Conservation (phyloP, 1,284 basidiomycete genomes). For the Termitomyces sp. region DNA sequence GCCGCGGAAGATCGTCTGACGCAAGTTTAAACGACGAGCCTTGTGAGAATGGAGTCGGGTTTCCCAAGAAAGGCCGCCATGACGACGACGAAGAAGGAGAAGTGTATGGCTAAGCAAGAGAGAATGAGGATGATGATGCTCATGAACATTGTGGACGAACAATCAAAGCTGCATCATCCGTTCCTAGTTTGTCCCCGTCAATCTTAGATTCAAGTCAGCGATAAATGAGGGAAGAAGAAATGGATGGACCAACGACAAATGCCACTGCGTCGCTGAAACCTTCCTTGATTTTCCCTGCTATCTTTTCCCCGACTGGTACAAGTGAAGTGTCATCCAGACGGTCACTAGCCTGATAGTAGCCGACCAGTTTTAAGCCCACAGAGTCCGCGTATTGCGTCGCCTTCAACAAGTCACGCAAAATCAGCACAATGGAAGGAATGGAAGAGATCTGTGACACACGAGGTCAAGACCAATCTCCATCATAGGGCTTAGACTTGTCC, state of each 20-base stretch:
- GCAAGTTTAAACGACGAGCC: slow-evolving; percentile 44
- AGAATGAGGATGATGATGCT: neutral
- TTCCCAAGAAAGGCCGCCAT: slow-evolving; percentile 41
- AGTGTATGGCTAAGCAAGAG: slow-evolving; percentile 41
- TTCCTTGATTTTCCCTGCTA: slow-evolving; percentile 48
- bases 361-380: slow-evolving; percentile 48
- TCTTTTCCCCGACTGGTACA: slow-evolving; percentile 59
- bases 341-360: slow-evolving; percentile 71
- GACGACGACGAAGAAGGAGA: slow-evolving; percentile 29
- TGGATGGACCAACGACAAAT: slow-evolving; percentile 47
- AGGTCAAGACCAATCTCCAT: slow-evolving; percentile 76
- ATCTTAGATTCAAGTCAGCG: slow-evolving; percentile 34
- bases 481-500: slow-evolving; percentile 74
- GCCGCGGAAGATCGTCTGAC: slow-evolving; percentile 37
- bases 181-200: slow-evolving; percentile 50
- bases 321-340: slow-evolving; percentile 52
- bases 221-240: neutral
- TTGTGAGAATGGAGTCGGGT: slow-evolving; percentile 37
- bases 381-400: slow-evolving; percentile 52
- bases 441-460: slow-evolving; percentile 34
- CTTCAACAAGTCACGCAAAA: slow-evolving; percentile 28
- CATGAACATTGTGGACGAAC: slow-evolving; percentile 34
- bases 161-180: slow-evolving; percentile 47
- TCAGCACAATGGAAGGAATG: neutral
- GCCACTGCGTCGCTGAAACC: slow-evolving; percentile 55